A percentile compares a stretch with the other conserved stretches of the same genome.
phyloP scores from a whole-genome alignment of 2,329 filamentous ascomycete species.

The Aureobasidium sp. region DNA sequence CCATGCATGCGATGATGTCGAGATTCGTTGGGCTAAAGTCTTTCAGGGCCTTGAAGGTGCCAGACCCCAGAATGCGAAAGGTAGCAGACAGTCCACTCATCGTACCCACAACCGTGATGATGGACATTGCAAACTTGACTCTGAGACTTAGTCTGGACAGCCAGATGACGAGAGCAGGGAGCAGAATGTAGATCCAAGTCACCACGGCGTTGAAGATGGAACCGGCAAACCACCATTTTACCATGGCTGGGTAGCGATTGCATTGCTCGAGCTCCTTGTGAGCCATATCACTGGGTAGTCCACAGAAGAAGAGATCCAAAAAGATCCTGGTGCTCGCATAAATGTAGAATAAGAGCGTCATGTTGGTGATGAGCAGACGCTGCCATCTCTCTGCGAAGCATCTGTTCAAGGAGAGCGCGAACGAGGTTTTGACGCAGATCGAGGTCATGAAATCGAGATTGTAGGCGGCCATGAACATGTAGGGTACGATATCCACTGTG shows the following conservation, averaged over 20 bases:
- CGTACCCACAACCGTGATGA: conserved; percentile 33
- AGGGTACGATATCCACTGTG: not conserved
- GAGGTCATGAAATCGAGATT: conserved; percentile 33
- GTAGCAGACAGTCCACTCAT: conserved; percentile 21
- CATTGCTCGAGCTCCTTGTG: conserved; percentile 18
- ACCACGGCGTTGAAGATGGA: conserved; percentile 30
- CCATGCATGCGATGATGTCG: conserved; percentile 24
- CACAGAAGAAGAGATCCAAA: conserved; percentile 26
- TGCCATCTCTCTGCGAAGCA: conserved; percentile 35
- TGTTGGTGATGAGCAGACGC: conserved; percentile 20
- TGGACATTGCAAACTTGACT: conserved; percentile 33
- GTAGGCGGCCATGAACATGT: conserved; percentile 26
- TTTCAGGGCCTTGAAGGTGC: conserved; percentile 16
- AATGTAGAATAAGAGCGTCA: conserved; percentile 22
- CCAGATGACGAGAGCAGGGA: conserved; percentile 34
- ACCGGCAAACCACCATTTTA: conserved; percentile 20
- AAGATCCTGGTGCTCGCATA: conserved; percentile 27
- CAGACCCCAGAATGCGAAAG: conserved; percentile 20
- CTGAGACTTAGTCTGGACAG: conserved; percentile 33
- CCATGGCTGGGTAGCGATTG: conserved; percentile 15
- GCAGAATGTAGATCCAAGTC: conserved; percentile 29
- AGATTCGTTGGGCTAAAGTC: conserved; percentile 22
- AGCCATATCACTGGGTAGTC: conserved; percentile 20
- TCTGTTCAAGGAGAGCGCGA: conserved; percentile 38
- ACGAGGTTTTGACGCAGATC: conserved; percentile 36